phyloP scores from a whole-genome alignment of 2,329 filamentous ascomycete genomes.

The Ophiostoma novo-ulmi region DNA sequence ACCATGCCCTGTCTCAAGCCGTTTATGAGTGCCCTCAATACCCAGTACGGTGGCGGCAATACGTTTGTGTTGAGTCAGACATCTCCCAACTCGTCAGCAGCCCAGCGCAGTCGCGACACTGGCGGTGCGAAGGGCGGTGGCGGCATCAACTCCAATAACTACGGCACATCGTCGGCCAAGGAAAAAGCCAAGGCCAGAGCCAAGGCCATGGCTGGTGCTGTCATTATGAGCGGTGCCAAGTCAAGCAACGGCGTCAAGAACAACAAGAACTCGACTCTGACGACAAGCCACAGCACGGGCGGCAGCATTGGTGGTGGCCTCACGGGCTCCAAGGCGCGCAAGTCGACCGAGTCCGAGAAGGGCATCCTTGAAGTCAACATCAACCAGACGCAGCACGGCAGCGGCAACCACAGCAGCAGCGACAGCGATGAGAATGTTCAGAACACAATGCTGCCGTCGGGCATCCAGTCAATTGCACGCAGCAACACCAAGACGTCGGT shows the following conservation, averaged over 20 bases:
- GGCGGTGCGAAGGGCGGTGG: background rate
- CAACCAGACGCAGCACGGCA: background rate
- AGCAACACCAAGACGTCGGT: background rate
- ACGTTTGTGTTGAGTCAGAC: conserved; percentile 24
- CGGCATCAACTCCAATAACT: conserved; percentile 12
- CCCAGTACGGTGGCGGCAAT: conserved; percentile 32
- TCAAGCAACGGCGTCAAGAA: background rate
- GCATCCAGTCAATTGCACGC: background rate
- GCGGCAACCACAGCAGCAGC: background rate
- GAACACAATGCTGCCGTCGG: background rate
- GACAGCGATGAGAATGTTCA: background rate
- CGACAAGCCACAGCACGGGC: background rate
- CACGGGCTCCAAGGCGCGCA: conserved; percentile 17
- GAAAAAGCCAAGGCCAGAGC: background rate
- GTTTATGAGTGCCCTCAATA: conserved; percentile 38
- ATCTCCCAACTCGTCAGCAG: conserved; percentile 11
- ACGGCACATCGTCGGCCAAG: background rate
- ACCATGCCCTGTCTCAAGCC: conserved; percentile 42
- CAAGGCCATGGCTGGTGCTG: conserved; percentile 21
- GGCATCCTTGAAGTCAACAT: conserved; percentile 13
- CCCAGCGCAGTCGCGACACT: conserved; percentile 19
- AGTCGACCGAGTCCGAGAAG: conserved; percentile 21
- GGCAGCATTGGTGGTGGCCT: background rate
- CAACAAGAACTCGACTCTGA: background rate
- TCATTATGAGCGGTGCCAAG: conserved; percentile 18